Conservation (phyloP, 2,329 filamentous ascomycete genomes). For the Botrytis galanthina region DNA sequence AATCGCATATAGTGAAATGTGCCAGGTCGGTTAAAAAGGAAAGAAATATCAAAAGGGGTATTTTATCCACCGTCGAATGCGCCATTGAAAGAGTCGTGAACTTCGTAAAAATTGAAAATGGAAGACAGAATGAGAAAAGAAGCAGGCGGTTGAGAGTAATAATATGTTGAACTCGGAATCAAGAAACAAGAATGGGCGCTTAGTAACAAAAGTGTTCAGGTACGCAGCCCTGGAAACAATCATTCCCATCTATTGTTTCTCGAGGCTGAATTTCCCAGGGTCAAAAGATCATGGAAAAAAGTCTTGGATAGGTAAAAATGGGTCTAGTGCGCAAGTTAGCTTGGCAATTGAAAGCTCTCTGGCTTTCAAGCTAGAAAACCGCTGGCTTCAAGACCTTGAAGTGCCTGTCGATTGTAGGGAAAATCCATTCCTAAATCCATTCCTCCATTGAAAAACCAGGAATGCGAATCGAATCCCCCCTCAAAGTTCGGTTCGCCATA, state of each 20-base stretch:
- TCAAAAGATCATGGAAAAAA: not conserved
- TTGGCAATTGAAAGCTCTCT: not conserved
- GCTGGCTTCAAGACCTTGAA: slow-evolving; percentile 46
- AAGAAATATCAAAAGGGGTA: not conserved
- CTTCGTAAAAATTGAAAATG: not conserved
- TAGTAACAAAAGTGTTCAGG: not conserved
- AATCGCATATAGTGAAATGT: not conserved
- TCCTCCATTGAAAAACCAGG: slow-evolving; percentile 81
- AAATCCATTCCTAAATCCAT: slow-evolving; percentile 72
- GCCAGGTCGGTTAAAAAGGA: not conserved
- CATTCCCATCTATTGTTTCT: not conserved
- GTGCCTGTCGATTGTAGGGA: slow-evolving; percentile 64
- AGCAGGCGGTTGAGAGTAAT: not conserved
- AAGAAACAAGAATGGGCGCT: not conserved
- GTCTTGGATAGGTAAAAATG: not conserved
- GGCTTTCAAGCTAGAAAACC: slow-evolving; percentile 28
- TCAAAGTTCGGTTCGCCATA: slow-evolving; percentile 73
- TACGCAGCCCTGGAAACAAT: not conserved
- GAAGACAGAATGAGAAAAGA: not conserved
- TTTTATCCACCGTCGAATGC: slow-evolving; percentile 4
- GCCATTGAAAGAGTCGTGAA: not conserved
- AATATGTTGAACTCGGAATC: not conserved
- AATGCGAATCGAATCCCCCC: slow-evolving; percentile 45
- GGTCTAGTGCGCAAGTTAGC: not conserved
- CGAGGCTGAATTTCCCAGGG: not conserved